Evolutionary conservation across 176 grass and related monocot genomes (phyloP).

Genomic region (Ensete glaucum): DNA sequence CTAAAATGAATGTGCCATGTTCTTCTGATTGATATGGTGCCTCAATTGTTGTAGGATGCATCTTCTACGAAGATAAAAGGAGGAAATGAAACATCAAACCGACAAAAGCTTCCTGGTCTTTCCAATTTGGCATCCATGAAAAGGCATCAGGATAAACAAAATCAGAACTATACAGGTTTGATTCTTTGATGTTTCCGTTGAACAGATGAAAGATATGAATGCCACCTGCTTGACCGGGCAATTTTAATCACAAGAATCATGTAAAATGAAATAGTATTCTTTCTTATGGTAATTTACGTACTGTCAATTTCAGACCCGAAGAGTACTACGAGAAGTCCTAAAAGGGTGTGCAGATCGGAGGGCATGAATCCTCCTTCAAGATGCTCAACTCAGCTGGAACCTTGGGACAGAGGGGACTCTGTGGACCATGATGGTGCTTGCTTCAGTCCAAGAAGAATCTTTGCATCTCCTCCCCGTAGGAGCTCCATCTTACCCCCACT

Average conservation of each 20-base stretch:
- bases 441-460: conserved; percentile 15
- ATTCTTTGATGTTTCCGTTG: conserved; percentile 2
- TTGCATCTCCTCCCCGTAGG: conserved; percentile 6
- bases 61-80: conserved; percentile 12
- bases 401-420: neutral
- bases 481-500: neutral
- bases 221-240: conserved; percentile 10
- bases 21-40: neutral
- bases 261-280: neutral
- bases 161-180: conserved; percentile 58
- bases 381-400: neutral
- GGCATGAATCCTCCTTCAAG: neutral
- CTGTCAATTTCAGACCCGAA: conserved; percentile 2
- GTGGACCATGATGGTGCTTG: neutral
- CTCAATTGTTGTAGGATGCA: conserved; percentile 29
- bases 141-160: conserved; percentile 43
- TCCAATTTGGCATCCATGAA: conserved; percentile 33
- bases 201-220: neutral
- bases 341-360: conserved; percentile 1
- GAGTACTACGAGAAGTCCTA: conserved; percentile 10
- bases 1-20: neutral
- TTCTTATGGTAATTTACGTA: neutral
- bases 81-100: conserved; percentile 25
- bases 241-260: neutral
- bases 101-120: conserved; percentile 24